Evolutionary conservation across 768 basidiomycete species (phyloP), one percentile per base, ranked within the genome.

Genomic region (Jaapia argillacea): DNA sequence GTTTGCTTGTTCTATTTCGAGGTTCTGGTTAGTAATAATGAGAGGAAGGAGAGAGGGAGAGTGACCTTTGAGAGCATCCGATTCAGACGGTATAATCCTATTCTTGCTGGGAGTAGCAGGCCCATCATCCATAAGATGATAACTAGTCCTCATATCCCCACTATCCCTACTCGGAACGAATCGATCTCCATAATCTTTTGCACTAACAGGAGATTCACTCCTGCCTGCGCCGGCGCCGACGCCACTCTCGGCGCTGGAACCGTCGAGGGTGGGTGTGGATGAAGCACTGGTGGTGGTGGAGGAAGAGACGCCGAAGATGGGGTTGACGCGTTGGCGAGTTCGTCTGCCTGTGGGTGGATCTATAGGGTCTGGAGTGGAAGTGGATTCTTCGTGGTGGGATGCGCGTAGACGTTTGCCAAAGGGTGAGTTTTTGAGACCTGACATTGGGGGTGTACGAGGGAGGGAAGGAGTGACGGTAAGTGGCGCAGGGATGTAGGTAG

Each of bases 321-420:
- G 68, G 42, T 75, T 71, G 27, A 71, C 64, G 39, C 76, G 67
- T 31, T 69, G 70, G 31, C 76, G 66, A 51, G 62, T 73, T 51
- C 75, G 64, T 43, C 74, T 59, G n/a, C n/a, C n/a, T n/a, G n/a
- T n/a, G n/a, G n/a, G n/a, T n/a, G n/a, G n/a, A n/a, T n/a, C n/a
- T n/a, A n/a, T n/a, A n/a, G n/a, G n/a, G n/a, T n/a, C n/a, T n/a
- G n/a, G n/a, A n/a, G n/a, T n/a, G n/a, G n/a, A n/a, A n/a, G n/a
- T n/a, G 0, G 73, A 75, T 2, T 68, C 60, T 33, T 70, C 70
- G 41, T 79, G 75, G 46, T 81, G 80, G 18, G 60, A 58, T 25
- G 81, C 81, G 35, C 85, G 77, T n/a, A 88, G 70, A 10, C 85
- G 77, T 56, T 87, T 88, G 35, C 83, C 85, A 62, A 85, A 88